phyloP scores from a whole-genome alignment of 495 filamentous ascomycete genomes.

The Mycothermus thermophilus region DNA sequence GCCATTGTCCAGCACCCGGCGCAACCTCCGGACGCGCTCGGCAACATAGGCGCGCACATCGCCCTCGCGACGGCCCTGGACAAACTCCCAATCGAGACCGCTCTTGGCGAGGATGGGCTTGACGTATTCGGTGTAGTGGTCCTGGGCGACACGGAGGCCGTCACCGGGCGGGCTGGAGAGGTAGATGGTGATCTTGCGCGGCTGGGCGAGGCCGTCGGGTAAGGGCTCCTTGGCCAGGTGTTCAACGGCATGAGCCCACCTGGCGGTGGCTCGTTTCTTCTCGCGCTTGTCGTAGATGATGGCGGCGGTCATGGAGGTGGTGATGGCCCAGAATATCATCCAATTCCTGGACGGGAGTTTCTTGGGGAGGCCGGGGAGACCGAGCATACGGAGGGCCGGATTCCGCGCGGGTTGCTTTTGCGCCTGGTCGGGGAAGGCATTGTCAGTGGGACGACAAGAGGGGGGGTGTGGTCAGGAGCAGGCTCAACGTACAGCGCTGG shows the following conservation, averaged over 20 bases:
- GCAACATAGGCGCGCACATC: slow-evolving; percentile 73
- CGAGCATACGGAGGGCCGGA: slow-evolving; percentile 61
- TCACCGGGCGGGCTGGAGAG: slow-evolving; percentile 77
- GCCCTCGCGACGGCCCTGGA: slow-evolving; percentile 80
- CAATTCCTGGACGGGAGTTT: slow-evolving; percentile 94
- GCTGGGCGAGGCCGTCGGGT: slow-evolving; percentile 45
- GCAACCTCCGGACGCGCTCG: slow-evolving; percentile 57
- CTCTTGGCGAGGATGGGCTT: slow-evolving; percentile 86
- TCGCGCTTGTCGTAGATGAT: slow-evolving; percentile 83
- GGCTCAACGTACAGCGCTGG: slow-evolving; percentile 8
- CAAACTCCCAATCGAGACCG: slow-evolving; percentile 85
- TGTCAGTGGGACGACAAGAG: background rate
- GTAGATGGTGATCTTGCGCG: slow-evolving; percentile 76
- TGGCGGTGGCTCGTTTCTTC: slow-evolving; percentile 65
- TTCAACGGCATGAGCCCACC: slow-evolving; percentile 80
- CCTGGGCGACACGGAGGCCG: slow-evolving; percentile 63
- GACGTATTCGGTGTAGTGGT: slow-evolving; percentile 90
- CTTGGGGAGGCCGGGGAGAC: slow-evolving; percentile 63
- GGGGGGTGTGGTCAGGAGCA: background rate
- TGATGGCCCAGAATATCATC: slow-evolving; percentile 82
- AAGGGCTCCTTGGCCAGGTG: slow-evolving; percentile 71
- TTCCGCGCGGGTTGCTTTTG: slow-evolving; percentile 44
- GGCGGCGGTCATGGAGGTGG: slow-evolving; percentile 58
- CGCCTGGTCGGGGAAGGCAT: slow-evolving; percentile 16
- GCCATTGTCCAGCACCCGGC: slow-evolving; percentile 46